A percentile compares a stretch with the other conserved stretches of the same genome.
Conservation (phyloP, 192 early-diverging fungal genomes). For the Umbelopsis sp. region DNA sequence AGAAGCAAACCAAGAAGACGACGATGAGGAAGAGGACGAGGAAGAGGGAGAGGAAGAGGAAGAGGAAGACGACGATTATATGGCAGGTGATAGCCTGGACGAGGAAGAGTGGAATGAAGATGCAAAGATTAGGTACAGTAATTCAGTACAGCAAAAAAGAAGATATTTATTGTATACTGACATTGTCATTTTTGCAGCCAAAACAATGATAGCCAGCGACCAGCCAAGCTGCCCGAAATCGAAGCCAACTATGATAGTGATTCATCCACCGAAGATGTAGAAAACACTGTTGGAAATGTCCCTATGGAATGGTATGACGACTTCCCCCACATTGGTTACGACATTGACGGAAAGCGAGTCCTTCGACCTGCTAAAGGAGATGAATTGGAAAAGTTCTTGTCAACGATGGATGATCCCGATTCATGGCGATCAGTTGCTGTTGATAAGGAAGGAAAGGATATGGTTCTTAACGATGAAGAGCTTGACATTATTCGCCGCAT, state of each 20-base stretch:
- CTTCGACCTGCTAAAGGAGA: constrained; percentile 86
- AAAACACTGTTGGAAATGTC: constrained; percentile 94
- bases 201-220: constrained; percentile 31
- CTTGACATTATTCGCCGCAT: constrained; percentile 92
- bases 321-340: constrained; percentile 95
- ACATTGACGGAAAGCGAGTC: constrained; percentile 91
- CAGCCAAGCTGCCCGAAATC: constrained; percentile 76
- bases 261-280: constrained; percentile 87
- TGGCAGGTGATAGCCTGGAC: constrained; percentile 44
- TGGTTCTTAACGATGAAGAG: constrained; percentile 87
- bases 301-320: constrained; percentile 99
- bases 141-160: constrained; percentile 31
- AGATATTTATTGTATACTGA: constrained; percentile 37
- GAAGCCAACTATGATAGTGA: constrained; percentile 93
- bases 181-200: constrained; percentile 45
- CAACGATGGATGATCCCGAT: constrained; percentile 90
- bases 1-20: constrained; percentile 30
- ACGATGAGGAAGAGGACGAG: constrained; percentile 44
- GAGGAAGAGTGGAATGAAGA: constrained; percentile 51
- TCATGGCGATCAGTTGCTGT: constrained; percentile 88
- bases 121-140: constrained; percentile 24
- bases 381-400: constrained; percentile 92
- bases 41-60: constrained; percentile 51
- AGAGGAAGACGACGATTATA: constrained; percentile 51
- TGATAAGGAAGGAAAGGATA: constrained; percentile 75